Evolutionary conservation across 2,329 filamentous ascomycete genomes (phyloP).

Genomic region (Alternaria triticina): DNA sequence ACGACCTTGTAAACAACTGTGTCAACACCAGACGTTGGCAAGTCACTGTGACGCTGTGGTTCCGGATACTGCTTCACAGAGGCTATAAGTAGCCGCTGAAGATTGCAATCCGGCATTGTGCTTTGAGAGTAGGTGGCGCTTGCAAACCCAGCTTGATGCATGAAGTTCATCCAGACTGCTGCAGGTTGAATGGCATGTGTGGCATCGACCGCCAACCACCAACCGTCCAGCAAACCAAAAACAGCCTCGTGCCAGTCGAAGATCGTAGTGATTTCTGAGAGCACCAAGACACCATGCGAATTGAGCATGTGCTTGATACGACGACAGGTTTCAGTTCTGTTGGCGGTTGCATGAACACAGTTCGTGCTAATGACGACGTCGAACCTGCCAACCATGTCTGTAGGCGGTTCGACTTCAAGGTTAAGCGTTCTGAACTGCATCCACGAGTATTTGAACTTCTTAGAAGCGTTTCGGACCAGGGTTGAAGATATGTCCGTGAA

Average conservation of each 20-base stretch:
- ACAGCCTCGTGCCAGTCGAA: slow-evolving; percentile 25
- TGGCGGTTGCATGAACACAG: slow-evolving; percentile 30
- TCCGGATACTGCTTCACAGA: slow-evolving; percentile 3
- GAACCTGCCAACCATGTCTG: slow-evolving; percentile 5
- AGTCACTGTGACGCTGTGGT: background rate
- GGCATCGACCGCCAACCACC: slow-evolving; percentile 28
- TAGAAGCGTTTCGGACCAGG: slow-evolving; percentile 45
- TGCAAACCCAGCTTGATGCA: slow-evolving; percentile 12
- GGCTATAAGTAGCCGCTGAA: slow-evolving; percentile 6
- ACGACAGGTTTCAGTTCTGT: slow-evolving; percentile 1
- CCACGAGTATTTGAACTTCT: slow-evolving; percentile 32
- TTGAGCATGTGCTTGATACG: slow-evolving; percentile 15
- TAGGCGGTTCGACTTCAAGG: slow-evolving; percentile 20
- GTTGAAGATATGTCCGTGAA: slow-evolving; percentile 51
- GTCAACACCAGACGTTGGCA: background rate
- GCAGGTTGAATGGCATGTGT: slow-evolving; percentile 8
- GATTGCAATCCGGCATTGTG: slow-evolving; percentile 3
- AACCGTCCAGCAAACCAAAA: slow-evolving; percentile 32
- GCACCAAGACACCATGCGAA: slow-evolving; percentile 15
- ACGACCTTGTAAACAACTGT: slow-evolving; percentile 20
- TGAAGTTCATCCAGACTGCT: slow-evolving; percentile 11
- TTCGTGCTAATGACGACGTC: slow-evolving; percentile 25
- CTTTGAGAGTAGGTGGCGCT: slow-evolving; percentile 10
- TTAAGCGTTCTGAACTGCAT: slow-evolving; percentile 44
- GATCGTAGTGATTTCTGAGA: slow-evolving; percentile 20